These are phyloP conservation scores for Calonectria fujianensis DNA, from an alignment of 2,329 filamentous ascomycete species.

Conservation along the genomic window DNA sequence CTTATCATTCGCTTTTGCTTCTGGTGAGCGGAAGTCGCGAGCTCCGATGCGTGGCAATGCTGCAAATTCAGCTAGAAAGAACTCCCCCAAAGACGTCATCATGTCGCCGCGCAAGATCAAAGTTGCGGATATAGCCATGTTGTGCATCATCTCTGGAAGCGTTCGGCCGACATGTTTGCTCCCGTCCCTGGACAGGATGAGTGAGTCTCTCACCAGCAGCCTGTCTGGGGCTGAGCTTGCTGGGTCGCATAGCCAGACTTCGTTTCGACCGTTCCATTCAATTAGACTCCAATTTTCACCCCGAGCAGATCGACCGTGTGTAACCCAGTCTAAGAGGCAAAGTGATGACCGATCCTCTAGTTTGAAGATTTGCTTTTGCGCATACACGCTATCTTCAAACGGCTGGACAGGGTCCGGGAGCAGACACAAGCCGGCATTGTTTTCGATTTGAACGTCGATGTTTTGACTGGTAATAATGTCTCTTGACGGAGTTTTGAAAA, in stretches of 20 bases:
- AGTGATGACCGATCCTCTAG: conserved; percentile 76
- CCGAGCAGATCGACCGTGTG: conserved; percentile 86
- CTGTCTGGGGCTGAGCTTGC: conserved; percentile 65
- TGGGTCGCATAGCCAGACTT: conserved; percentile 79
- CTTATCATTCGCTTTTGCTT: conserved; percentile 65
- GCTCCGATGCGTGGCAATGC: conserved; percentile 87
- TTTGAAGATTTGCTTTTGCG: conserved; percentile 87
- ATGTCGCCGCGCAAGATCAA: conserved; percentile 86
- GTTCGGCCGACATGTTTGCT: conserved; percentile 62
- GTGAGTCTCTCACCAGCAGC: conserved; percentile 88
- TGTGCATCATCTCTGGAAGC: conserved; percentile 80
- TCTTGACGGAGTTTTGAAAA: conserved; percentile 85
- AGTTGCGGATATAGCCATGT: conserved; percentile 87
- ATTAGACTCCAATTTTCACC: conserved; percentile 92
- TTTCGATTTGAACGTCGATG: conserved; percentile 70
- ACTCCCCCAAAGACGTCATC: conserved; percentile 79
- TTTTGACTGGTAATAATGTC: conserved; percentile 75
- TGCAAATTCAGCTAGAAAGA: conserved; percentile 87
- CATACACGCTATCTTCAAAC: conserved; percentile 88
- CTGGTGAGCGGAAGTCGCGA: conserved; percentile 81
- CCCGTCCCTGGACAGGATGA: conserved; percentile 80
- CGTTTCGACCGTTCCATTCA: conserved; percentile 88
- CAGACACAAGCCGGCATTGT: conserved; percentile 75
- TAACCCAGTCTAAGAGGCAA: conserved; percentile 95
- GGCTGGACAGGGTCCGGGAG: conserved; percentile 96